Conservation (phyloP, 2,329 filamentous ascomycete genomes). For the Microcera coccophila region DNA sequence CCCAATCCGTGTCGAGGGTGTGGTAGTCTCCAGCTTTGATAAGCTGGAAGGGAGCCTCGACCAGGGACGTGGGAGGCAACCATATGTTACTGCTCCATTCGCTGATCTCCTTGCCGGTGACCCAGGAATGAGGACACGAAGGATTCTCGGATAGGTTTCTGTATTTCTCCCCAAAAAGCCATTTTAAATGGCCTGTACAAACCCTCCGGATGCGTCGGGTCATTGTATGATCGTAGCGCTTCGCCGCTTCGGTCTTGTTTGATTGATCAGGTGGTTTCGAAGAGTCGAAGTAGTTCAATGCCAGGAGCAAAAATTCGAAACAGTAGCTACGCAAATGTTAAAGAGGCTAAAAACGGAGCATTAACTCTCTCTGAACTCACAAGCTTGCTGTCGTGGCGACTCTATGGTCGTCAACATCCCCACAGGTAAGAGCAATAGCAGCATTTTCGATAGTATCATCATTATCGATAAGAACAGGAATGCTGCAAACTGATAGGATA, state of each 20-base stretch:
- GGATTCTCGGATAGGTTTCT: neutral
- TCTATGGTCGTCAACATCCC: conserved; percentile 1
- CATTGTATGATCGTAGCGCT: neutral
- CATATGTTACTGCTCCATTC: neutral
- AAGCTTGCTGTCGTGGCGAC: conserved; percentile 2
- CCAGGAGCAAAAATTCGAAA: conserved; percentile 1
- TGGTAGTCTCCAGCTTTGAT: conserved; percentile 2
- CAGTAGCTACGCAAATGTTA: neutral
- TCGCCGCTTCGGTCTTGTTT: neutral
- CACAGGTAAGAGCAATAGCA: conserved; percentile 2
- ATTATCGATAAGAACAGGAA: neutral
- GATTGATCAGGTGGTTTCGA: neutral
- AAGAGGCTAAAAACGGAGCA: neutral
- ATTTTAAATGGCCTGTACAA: conserved; percentile 2
- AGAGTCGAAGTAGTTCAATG: neutral
- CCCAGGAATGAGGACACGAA: conserved; percentile 2
- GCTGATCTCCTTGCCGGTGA: neutral
- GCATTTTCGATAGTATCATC: neutral
- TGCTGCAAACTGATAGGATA: conserved; percentile 3
- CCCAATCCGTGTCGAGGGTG: neutral
- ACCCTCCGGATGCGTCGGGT: neutral
- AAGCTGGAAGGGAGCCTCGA: conserved; percentile 1
- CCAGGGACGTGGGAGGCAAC: neutral
- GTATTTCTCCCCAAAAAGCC: neutral
- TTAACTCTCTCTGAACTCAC: neutral